A percentile compares a stretch with the other conserved stretches of the same genome.
phyloP scores from a whole-genome alignment of 768 basidiomycete genomes.

The Amanita polypyramis region DNA sequence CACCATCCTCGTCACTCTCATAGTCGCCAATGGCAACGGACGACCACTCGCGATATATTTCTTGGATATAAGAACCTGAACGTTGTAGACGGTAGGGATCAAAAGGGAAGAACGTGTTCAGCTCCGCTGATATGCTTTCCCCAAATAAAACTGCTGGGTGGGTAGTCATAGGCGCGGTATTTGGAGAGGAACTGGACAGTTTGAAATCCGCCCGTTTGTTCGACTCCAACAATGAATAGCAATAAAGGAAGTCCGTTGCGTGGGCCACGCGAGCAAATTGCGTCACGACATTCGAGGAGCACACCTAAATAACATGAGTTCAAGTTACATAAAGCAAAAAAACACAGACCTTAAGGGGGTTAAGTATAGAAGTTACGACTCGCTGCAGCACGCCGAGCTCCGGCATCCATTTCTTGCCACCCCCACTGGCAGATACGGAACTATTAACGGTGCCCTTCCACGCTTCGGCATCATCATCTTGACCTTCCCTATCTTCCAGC shows the following conservation, averaged over 20 bases:
- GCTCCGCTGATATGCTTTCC: conserved; percentile 44
- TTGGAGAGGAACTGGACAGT: conserved; percentile 9
- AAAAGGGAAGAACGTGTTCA: conserved; percentile 96
- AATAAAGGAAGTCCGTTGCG: conserved; percentile 86
- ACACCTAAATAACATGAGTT: conserved; percentile 41
- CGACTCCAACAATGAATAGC: conserved; percentile 85
- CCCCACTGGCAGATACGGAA: not conserved
- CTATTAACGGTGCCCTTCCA: conserved; percentile 8
- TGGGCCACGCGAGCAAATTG: conserved; percentile 94
- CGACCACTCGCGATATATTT: conserved; percentile 86
- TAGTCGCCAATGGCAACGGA: conserved; percentile 71
- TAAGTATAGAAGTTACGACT: conserved; percentile 70
- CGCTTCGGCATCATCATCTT: conserved; percentile 39
- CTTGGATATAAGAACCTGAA: conserved; percentile 67
- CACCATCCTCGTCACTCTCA: conserved; percentile 56
- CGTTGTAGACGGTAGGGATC: conserved; percentile 90
- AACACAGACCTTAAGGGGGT: conserved; percentile 71
- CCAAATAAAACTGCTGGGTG: conserved; percentile 18
- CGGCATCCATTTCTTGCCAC: conserved; percentile 61
- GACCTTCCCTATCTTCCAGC: conserved; percentile 43
- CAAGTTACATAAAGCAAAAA: not conserved
- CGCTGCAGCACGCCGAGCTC: conserved; percentile 72
- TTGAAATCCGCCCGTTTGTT: conserved; percentile 59
- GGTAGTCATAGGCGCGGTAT: conserved; percentile 2
- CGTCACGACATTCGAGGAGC: conserved; percentile 80